A percentile compares a stretch with the other conserved stretches of the same genome.
These are phyloP conservation scores for Calonectria leucothoes DNA, from an alignment of 2,329 filamentous ascomycete species.

Conservation along the genomic window DNA sequence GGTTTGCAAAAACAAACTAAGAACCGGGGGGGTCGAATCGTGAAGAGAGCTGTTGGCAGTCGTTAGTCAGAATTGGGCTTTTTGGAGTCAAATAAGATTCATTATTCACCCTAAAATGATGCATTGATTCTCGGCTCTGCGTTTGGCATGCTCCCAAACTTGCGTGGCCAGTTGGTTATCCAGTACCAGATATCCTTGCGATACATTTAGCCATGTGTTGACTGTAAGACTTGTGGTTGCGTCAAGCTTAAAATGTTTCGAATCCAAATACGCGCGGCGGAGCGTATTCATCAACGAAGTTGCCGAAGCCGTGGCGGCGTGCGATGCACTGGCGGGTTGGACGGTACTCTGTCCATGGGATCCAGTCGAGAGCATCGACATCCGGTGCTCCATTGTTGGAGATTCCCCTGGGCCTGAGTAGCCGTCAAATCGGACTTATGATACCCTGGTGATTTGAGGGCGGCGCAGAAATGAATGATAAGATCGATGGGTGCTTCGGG, in stretches of 20 bases:
- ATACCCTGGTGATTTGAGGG: not conserved
- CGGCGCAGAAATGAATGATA: not conserved
- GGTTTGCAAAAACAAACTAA: slow-evolving; percentile 83
- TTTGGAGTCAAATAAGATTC: slow-evolving; percentile 41
- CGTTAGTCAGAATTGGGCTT: not conserved
- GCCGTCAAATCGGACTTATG: not conserved
- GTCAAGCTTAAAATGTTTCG: slow-evolving; percentile 85
- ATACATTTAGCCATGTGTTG: slow-evolving; percentile 92
- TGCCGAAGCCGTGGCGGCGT: not conserved
- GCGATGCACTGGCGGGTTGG: not conserved
- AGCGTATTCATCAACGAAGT: slow-evolving; percentile 76
- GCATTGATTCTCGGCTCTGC: slow-evolving; percentile 94
- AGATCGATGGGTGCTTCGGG: not conserved
- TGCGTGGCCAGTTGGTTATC: slow-evolving; percentile 83
- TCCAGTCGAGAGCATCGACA: not conserved
- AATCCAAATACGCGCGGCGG: slow-evolving; percentile 87
- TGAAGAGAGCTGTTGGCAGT: slow-evolving; percentile 78
- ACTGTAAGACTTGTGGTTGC: slow-evolving; percentile 91
- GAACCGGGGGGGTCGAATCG: slow-evolving; percentile 84
- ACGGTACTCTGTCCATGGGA: not conserved
- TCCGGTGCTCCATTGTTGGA: not conserved
- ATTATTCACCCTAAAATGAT: slow-evolving; percentile 81
- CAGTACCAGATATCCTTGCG: slow-evolving; percentile 77
- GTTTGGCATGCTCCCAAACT: slow-evolving; percentile 95
- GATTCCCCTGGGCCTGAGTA: not conserved